phyloP scores from a whole-genome alignment of 257 asterid species.

The Przewalskia tangutica region DNA sequence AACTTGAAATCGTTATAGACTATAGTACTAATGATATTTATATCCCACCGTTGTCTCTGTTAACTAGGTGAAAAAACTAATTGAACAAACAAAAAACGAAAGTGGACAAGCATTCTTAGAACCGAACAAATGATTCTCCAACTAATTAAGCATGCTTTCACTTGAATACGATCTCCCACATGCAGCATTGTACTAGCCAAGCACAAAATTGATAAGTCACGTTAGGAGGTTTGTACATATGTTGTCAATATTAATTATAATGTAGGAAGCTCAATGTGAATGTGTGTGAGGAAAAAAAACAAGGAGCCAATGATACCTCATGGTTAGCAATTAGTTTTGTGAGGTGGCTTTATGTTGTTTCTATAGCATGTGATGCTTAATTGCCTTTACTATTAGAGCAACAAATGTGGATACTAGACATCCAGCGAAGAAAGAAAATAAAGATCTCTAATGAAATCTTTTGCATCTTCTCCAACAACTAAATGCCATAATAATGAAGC shows the following conservation, averaged over 20 bases:
- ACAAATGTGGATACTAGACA: background rate
- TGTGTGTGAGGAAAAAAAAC: background rate
- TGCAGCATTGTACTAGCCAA: background rate
- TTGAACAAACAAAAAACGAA: no score
- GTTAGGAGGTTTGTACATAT: background rate
- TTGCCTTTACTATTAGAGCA: background rate
- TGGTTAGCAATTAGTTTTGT: background rate
- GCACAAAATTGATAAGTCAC: background rate
- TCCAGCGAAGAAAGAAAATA: background rate
- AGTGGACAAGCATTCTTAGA: background rate
- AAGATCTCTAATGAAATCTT: background rate
- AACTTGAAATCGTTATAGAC: background rate
- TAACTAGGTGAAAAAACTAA: background rate
- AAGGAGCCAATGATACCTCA: background rate
- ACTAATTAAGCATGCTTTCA: constrained; percentile 5
- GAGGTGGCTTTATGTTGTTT: background rate
- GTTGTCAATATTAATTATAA: background rate
- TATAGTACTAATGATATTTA: background rate
- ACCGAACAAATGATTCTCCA: constrained; percentile 4
- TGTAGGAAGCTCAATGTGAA: background rate
- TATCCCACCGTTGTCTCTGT: background rate
- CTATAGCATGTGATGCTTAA: background rate
- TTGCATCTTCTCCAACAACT: background rate
- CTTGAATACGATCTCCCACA: background rate
- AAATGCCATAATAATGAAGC: background rate